These are phyloP conservation scores for Setaria italica DNA, from an alignment of 202 grass and related monocot species.

Conservation along the genomic window DNA sequence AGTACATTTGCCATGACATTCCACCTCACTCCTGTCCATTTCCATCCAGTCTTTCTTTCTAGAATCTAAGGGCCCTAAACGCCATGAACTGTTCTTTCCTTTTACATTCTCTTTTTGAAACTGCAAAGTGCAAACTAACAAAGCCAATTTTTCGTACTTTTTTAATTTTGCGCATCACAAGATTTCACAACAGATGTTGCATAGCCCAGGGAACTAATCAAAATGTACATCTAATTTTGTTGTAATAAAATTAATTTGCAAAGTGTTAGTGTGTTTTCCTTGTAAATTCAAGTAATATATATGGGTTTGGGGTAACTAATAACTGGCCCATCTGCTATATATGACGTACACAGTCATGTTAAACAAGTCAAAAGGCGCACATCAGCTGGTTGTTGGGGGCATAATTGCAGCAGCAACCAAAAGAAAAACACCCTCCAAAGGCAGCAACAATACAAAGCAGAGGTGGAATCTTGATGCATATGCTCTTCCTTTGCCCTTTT, in stretches of 20 bases:
- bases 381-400: constrained; percentile 34
- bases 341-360: constrained; percentile 21
- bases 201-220: not conserved
- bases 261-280: not conserved
- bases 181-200: not conserved
- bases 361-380: constrained; percentile 38
- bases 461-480: constrained; percentile 49
- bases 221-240: not conserved
- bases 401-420: constrained; percentile 37
- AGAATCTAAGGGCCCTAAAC: not conserved
- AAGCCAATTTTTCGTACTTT: not conserved
- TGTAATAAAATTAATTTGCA: not conserved
- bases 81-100: not conserved
- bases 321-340: not conserved
- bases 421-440: constrained; percentile 24
- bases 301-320: not conserved
- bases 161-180: not conserved
- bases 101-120: not conserved
- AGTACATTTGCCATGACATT: not conserved
- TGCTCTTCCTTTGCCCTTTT: constrained; percentile 41
- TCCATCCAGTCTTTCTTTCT: not conserved
- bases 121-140: not conserved
- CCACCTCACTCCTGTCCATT: not conserved
- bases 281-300: not conserved
- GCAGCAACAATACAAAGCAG: constrained; percentile 40